Conservation (phyloP, 2,329 filamentous ascomycete species). For the Blumeriella jaapii region DNA sequence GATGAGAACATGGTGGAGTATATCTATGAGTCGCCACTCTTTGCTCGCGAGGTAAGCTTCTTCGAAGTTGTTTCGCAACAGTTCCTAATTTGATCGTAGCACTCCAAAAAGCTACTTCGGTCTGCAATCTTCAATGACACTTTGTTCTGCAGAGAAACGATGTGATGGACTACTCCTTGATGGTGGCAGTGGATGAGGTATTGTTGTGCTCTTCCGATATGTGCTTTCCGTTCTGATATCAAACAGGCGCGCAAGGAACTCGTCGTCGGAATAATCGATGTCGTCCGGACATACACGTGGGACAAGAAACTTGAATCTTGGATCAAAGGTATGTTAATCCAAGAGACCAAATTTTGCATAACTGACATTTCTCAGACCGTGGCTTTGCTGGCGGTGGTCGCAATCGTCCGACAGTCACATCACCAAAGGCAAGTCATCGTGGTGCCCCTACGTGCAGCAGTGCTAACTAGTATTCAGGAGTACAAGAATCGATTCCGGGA, state of each 20-base stretch:
- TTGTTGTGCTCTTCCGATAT: neutral
- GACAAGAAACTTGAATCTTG: slow-evolving; percentile 99
- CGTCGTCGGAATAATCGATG: slow-evolving; percentile 96
- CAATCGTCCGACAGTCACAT: slow-evolving; percentile 88
- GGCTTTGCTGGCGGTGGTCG: slow-evolving; percentile 67
- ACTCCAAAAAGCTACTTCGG: slow-evolving; percentile 86
- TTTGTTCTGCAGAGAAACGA: slow-evolving; percentile 88
- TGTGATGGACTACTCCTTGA: slow-evolving; percentile 98
- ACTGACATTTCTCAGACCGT: slow-evolving; percentile 42
- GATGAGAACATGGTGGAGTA: slow-evolving; percentile 99
- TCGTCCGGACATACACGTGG: slow-evolving; percentile 97
- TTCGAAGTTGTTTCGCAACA: neutral
- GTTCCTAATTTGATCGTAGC: slow-evolving; percentile 28
- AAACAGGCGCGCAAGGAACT: slow-evolving; percentile 60
- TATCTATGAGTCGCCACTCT: slow-evolving; percentile 93
- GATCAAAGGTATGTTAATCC: slow-evolving; percentile 55
- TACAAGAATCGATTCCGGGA: slow-evolving; percentile 94
- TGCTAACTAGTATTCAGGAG: slow-evolving; percentile 32
- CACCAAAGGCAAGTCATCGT: slow-evolving; percentile 59
- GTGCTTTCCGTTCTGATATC: slow-evolving; percentile 1
- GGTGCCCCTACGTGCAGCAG: neutral
- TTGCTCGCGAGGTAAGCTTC: slow-evolving; percentile 57
- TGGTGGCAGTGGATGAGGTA: slow-evolving; percentile 89
- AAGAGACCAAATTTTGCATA: neutral
- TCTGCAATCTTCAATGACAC: slow-evolving; percentile 97